Percentiles rank a stretch among this genome's conserved stretches.
phyloP scores from a whole-genome alignment of 257 asterid species.

The Solanum piurae region DNA sequence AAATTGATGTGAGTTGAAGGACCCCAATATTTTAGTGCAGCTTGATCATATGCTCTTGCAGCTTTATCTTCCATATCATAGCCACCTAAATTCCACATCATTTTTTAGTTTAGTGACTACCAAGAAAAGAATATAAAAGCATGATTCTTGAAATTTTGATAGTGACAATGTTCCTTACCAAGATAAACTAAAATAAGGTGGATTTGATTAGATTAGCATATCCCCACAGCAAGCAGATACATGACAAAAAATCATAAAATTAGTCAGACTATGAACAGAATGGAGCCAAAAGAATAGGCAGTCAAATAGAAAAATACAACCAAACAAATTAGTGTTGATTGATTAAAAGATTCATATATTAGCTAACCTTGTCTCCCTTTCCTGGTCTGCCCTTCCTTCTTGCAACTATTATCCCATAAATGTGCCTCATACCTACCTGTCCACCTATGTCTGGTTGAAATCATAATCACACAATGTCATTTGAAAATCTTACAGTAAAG shows the following conservation, averaged over 20 bases:
- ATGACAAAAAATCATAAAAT: slow-evolving; percentile 18
- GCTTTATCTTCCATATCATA: slow-evolving; percentile 98
- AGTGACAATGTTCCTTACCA: slow-evolving; percentile 37
- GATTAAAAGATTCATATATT: neutral
- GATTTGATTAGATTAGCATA: slow-evolving; percentile 23
- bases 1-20: slow-evolving; percentile 70
- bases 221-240: slow-evolving; percentile 18
- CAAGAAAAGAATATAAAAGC: neutral
- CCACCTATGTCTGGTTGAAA: slow-evolving; percentile 18
- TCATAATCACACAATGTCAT: neutral
- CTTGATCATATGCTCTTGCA: slow-evolving; percentile 93
- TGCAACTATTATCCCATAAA: slow-evolving; percentile 25
- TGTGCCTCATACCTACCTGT: slow-evolving; percentile 25
- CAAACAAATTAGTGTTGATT: slow-evolving; percentile 1
- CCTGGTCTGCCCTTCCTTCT: slow-evolving; percentile 21
- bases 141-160: neutral
- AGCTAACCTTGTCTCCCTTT: slow-evolving; percentile 24
- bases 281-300: neutral
- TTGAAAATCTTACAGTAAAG: neutral
- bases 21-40: slow-evolving; percentile 98
- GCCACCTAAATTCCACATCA: slow-evolving; percentile 37
- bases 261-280: slow-evolving; percentile 20
- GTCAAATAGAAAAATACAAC: slow-evolving; percentile 8
- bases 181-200: slow-evolving; percentile 49
- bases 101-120: neutral